Conservation (phyloP, 2,329 filamentous ascomycete species). For the Cercospora nicotianae region DNA sequence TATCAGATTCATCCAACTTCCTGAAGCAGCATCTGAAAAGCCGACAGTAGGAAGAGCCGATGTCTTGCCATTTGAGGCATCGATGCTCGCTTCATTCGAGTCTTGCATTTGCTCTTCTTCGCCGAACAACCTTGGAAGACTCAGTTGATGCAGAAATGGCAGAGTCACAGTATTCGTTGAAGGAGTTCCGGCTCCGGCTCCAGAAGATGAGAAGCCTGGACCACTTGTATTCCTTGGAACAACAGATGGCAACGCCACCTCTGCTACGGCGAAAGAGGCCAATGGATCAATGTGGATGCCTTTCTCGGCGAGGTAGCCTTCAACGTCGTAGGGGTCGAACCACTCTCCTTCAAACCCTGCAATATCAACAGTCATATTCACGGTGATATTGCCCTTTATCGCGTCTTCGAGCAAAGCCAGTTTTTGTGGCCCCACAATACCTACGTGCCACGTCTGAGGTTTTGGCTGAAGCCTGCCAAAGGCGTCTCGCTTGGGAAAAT, state of each 20-base stretch:
- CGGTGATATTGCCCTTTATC: slow-evolving; percentile 28
- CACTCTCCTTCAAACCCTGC: slow-evolving; percentile 71
- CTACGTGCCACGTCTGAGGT: slow-evolving; percentile 32
- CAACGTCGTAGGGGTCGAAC: slow-evolving; percentile 74
- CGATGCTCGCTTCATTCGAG: too few relatives aligned
- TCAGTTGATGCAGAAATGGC: background rate
- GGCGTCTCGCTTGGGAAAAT: slow-evolving; percentile 48
- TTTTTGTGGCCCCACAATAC: slow-evolving; percentile 34
- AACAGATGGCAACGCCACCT: slow-evolving; percentile 35
- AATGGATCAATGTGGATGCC: slow-evolving; percentile 63
- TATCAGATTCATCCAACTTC: too few relatives aligned
- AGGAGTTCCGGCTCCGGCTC: background rate
- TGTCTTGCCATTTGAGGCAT: too few relatives aligned
- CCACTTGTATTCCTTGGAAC: background rate
- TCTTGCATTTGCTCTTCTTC: background rate
- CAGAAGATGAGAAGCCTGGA: background rate
- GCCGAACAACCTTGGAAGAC: background rate
- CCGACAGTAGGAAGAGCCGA: too few relatives aligned
- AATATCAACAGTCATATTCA: slow-evolving; percentile 50
- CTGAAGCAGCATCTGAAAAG: too few relatives aligned
- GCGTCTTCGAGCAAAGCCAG: slow-evolving; percentile 32
- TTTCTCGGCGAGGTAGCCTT: slow-evolving; percentile 66
- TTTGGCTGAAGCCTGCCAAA: slow-evolving; percentile 60
- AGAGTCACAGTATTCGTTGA: background rate
- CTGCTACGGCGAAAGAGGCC: slow-evolving; percentile 60